A percentile compares a stretch with the other conserved stretches of the same genome.
phyloP scores from a whole-genome alignment of 352 stramenopile species.

The Phytophthora syringae region DNA sequence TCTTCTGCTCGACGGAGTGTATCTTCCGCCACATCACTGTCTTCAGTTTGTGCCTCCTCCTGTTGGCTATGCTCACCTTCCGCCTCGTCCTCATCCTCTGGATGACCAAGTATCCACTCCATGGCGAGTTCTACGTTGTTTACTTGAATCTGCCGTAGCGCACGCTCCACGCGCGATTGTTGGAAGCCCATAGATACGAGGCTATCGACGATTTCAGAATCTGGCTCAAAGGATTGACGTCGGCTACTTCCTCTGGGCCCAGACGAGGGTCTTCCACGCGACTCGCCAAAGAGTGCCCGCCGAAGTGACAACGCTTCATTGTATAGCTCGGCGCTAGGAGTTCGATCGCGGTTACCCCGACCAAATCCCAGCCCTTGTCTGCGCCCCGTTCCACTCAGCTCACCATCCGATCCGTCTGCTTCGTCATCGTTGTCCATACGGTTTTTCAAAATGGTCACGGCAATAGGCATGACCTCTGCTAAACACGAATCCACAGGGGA shows the following conservation, averaged over 20 bases:
- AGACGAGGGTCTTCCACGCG: slow-evolving; percentile 18
- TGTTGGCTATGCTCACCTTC: slow-evolving; percentile 32
- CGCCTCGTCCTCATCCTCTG: slow-evolving; percentile 62
- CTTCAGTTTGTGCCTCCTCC: slow-evolving; percentile 34
- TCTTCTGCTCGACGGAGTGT: slow-evolving; percentile 25
- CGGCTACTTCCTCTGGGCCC: slow-evolving; percentile 29
- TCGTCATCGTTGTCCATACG: slow-evolving; percentile 60
- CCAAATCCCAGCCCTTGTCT: slow-evolving; percentile 46
- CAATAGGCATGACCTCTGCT: slow-evolving; percentile 68
- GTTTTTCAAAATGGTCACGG: slow-evolving; percentile 81
- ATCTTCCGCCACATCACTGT: slow-evolving; percentile 16
- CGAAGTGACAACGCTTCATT: slow-evolving; percentile 55
- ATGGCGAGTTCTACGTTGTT: slow-evolving; percentile 96
- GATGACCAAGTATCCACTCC: slow-evolving; percentile 96
- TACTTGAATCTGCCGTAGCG: slow-evolving; percentile 87
- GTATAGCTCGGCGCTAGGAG: slow-evolving; percentile 39
- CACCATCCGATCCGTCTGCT: slow-evolving; percentile 24
- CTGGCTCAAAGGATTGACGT: slow-evolving; percentile 84
- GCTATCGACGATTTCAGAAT: slow-evolving; percentile 90
- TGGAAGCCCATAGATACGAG: slow-evolving; percentile 96
- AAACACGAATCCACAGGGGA: slow-evolving; percentile 60
- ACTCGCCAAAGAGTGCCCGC: slow-evolving; percentile 56
- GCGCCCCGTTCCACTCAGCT: slow-evolving; percentile 32
- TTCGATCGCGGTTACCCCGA: slow-evolving; percentile 38
- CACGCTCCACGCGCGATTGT: slow-evolving; percentile 89